phyloP scores from a whole-genome alignment of 805 yeast species.

The Metschnikowia baotianmanensis region DNA sequence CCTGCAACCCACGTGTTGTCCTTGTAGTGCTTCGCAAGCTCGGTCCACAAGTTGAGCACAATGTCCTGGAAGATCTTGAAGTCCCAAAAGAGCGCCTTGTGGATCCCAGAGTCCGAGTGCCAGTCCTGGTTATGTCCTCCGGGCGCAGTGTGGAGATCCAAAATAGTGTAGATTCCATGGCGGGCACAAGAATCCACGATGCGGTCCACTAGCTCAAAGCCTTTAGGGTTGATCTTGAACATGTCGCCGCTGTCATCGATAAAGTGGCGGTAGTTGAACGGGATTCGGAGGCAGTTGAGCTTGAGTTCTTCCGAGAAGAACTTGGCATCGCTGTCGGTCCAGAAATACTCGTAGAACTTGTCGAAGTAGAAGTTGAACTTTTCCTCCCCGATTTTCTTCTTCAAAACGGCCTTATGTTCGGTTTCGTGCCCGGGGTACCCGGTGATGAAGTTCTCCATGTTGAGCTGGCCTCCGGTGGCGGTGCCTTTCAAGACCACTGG shows the following conservation, averaged over 20 bases:
- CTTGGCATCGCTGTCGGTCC: conserved; percentile 50
- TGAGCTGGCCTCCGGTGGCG: conserved; percentile 50
- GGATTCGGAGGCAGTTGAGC: conserved; percentile 48
- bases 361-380: conserved; percentile 50
- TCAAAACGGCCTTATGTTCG: conserved; percentile 45
- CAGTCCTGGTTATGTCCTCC: conserved; percentile 58
- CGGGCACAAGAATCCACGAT: conserved; percentile 44
- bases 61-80: conserved; percentile 49
- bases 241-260: conserved; percentile 45
- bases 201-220: conserved; percentile 44
- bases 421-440: conserved; percentile 56
- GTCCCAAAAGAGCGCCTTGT: conserved; percentile 49
- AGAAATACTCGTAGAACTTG: conserved; percentile 51
- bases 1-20: conserved; percentile 52
- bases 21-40: conserved; percentile 45
- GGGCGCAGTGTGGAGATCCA: conserved; percentile 50
- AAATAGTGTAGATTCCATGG: conserved; percentile 46
- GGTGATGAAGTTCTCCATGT: conserved; percentile 57
- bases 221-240: conserved; percentile 41
- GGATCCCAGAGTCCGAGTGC: conserved; percentile 49
- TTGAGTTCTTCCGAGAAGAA: conserved; percentile 40
- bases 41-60: conserved; percentile 44
- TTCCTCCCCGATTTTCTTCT: conserved; percentile 42
- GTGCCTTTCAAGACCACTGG: conserved; percentile 46
- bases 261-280: conserved; percentile 53